Base-by-base conservation (phyloP, 768 basidiomycete species). In the Suillus placidus region DNA sequence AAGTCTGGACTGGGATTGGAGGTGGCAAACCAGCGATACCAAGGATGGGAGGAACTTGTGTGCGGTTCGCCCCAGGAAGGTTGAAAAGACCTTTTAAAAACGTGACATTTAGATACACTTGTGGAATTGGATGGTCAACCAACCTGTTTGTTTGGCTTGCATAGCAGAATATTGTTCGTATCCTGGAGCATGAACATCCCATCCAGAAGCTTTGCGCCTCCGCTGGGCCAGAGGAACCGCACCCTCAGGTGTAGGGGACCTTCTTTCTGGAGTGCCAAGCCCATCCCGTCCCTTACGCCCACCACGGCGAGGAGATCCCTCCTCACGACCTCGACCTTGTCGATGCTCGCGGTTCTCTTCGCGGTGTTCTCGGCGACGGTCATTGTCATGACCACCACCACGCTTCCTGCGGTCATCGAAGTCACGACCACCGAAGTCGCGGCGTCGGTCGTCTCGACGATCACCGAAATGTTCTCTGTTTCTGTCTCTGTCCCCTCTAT, bases 61-160 rank as follows among this genome's bases (percentile, higher is more conserved):
- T 93, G 60, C 95, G 85, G 75, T 97, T 97, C 66, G 92, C 94
- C 55, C 96, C 95, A 52, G 97, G 97, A 62, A 98, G 88, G 73
- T 97, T 96, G 84, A 98, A 98, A 67, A 97, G 84, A 67, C 97
- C 97, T 94, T 32, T 54, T 71, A 18, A 67, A 61, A 73, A 16
- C 51, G 62, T 26, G 67, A 16, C 66, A 30, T 69, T 68, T 38
- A 67, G 65, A 49, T 60, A 64, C 18, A 38, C 32, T 58, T 62
- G 60, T 42, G 58, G 37, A 35, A 30, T 1, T 12, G 45, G 23
- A 60, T 34, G 8, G 6, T 37, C 60, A 65, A 43, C 83, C 60
- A 69, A 94, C 97, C 97, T 51, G 96, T 98, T 80, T 95, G 92
- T 78, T 99, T 99, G n/a, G 97, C 97, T 76, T 98, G 95, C 83